These are phyloP conservation scores for Colletotrichum lini DNA, from an alignment of 2,329 filamentous ascomycete species.

Conservation along the genomic window DNA sequence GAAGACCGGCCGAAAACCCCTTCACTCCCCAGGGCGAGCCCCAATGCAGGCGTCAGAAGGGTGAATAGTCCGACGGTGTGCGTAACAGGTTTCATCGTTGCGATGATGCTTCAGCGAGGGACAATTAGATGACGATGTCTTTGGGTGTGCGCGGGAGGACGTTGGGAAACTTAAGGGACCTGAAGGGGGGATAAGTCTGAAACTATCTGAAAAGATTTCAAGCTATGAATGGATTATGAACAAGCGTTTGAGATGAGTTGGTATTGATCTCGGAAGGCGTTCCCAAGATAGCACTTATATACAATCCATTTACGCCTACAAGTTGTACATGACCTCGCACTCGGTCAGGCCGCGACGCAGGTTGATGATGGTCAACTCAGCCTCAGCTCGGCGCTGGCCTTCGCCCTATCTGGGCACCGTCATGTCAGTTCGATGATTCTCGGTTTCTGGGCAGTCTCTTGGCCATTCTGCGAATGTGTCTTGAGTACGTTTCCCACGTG, in stretches of 20 bases:
- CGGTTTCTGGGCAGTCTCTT: neutral
- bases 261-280: neutral
- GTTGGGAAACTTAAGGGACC: neutral
- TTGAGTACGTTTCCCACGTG: too few relatives aligned
- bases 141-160: neutral
- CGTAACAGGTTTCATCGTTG: neutral
- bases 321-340: neutral
- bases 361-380: neutral
- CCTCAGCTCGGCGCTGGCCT: neutral
- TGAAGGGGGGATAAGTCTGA: rapidly evolving
- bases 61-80: neutral
- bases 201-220: neutral
- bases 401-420: neutral
- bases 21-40: neutral
- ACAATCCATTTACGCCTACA: neutral
- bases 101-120: neutral
- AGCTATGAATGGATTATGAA: neutral
- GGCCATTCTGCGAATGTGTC: neutral
- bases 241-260: neutral
- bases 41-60: neutral
- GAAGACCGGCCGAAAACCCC: neutral
- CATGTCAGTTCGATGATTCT: neutral
- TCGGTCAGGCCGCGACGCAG: neutral
- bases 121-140: rapidly evolving
- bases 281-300: neutral